phyloP scores from a whole-genome alignment of 2,329 filamentous ascomycete species.

The Knufia petricola region DNA sequence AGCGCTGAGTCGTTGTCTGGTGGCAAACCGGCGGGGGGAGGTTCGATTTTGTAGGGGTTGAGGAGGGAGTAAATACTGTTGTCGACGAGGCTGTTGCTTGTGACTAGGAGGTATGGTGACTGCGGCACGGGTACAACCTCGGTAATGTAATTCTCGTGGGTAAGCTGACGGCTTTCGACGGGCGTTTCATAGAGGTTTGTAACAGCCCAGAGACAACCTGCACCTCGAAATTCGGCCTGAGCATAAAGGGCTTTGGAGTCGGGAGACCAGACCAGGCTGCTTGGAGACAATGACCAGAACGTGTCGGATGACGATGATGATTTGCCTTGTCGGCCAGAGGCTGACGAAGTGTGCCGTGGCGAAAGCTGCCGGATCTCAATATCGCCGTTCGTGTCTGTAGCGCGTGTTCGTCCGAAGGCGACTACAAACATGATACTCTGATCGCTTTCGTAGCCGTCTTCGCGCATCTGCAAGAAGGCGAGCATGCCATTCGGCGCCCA shows the following conservation, averaged over 20 bases:
- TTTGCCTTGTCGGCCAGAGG: no score
- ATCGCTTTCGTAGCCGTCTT: slow-evolving; percentile 40
- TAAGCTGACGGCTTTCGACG: slow-evolving; percentile 27
- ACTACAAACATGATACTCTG: slow-evolving; percentile 37
- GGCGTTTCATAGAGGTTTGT: slow-evolving; percentile 11
- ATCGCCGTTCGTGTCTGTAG: neutral
- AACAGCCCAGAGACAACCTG: slow-evolving; percentile 34
- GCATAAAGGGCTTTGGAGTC: slow-evolving; percentile 35
- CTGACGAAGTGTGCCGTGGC: no score
- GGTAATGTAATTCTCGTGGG: slow-evolving; percentile 33
- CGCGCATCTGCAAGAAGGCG: slow-evolving; percentile 35
- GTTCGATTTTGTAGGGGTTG: slow-evolving; percentile 26
- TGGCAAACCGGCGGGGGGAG: slow-evolving; percentile 28
- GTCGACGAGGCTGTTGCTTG: slow-evolving; percentile 36
- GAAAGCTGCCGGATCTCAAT: neutral
- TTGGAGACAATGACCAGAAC: slow-evolving; percentile 35
- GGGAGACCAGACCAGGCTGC: slow-evolving; percentile 31
- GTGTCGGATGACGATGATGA: slow-evolving; percentile 25
- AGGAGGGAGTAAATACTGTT: slow-evolving; percentile 36
- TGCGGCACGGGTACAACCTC: slow-evolving; percentile 29
- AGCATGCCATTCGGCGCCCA: slow-evolving; percentile 36
- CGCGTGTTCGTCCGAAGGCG: neutral
- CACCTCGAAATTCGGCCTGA: slow-evolving; percentile 34
- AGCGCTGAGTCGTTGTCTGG: slow-evolving; percentile 31
- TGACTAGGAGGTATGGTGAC: slow-evolving; percentile 31